Percentiles rank a stretch among this genome's conserved stretches.
These are phyloP conservation scores for Phylloporus arenicola DNA, from an alignment of 768 basidiomycete species.

Conservation along the genomic window DNA sequence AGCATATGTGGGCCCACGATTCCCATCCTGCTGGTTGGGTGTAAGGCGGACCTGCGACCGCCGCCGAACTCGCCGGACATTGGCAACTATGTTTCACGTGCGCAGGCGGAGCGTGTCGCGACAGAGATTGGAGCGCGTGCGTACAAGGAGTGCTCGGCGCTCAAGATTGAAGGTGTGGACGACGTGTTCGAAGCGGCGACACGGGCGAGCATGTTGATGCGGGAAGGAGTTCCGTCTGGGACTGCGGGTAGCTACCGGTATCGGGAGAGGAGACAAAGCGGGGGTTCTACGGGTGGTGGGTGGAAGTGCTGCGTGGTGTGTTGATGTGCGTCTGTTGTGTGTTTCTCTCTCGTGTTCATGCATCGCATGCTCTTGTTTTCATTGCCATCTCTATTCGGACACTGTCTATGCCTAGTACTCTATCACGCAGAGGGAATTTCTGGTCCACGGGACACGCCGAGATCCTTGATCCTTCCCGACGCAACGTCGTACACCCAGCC, in stretches of 20 bases:
- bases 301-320: slow-evolving; percentile 66
- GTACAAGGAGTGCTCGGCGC: slow-evolving; percentile 92
- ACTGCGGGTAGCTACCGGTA: slow-evolving; percentile 47
- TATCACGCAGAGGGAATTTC: neutral
- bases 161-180: slow-evolving; percentile 89
- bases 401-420: slow-evolving; percentile 6
- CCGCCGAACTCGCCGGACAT: slow-evolving; percentile 42
- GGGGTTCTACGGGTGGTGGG: slow-evolving; percentile 37
- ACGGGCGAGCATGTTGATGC: slow-evolving; percentile 91
- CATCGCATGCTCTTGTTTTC: neutral
- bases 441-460: slow-evolving; percentile 39
- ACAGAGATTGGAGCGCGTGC: slow-evolving; percentile 81
- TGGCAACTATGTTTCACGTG: slow-evolving; percentile 62
- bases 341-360: neutral
- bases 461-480: slow-evolving; percentile 54
- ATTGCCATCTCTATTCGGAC: slow-evolving; percentile 12
- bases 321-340: slow-evolving; percentile 24
- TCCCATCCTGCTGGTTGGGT: slow-evolving; percentile 93
- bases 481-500: slow-evolving; percentile 72
- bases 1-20: slow-evolving; percentile 90
- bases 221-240: slow-evolving; percentile 66
- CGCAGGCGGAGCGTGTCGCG: slow-evolving; percentile 79
- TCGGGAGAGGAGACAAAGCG: slow-evolving; percentile 49
- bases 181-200: slow-evolving; percentile 98
- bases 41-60: slow-evolving; percentile 90